A percentile compares a stretch with the other conserved stretches of the same genome.
These are phyloP conservation scores for Pythium sukuiense DNA, from an alignment of 352 stramenopile species.

Conservation along the genomic window DNA sequence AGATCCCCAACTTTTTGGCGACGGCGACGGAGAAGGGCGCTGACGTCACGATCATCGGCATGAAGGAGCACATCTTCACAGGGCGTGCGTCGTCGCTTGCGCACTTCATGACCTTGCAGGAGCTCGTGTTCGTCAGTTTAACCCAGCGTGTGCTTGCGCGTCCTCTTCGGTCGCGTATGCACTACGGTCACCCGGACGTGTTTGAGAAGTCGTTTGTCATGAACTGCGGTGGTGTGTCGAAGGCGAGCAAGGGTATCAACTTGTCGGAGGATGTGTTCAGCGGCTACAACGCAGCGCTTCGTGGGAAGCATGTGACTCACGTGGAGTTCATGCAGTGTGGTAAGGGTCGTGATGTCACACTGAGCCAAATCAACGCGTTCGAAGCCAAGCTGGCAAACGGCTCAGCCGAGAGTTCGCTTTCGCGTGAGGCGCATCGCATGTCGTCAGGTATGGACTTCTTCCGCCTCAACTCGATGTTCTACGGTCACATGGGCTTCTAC, in stretches of 20 bases:
- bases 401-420: constrained; percentile 78
- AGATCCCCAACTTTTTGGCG: constrained; percentile 87
- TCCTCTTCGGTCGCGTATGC: constrained; percentile 76
- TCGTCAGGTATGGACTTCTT: constrained; percentile 86
- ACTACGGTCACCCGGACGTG: constrained; percentile 89
- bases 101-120: constrained; percentile 88
- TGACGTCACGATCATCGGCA: constrained; percentile 84
- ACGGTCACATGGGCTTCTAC: constrained; percentile 89
- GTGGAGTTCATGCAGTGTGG: constrained; percentile 89
- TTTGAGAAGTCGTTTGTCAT: constrained; percentile 90
- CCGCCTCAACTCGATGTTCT: constrained; percentile 89
- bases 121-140: constrained; percentile 87
- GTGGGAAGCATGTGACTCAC: constrained; percentile 77
- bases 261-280: constrained; percentile 89
- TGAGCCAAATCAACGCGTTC: constrained; percentile 88
- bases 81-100: constrained; percentile 79
- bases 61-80: constrained; percentile 91
- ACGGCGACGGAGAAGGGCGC: constrained; percentile 64
- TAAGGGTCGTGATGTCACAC: constrained; percentile 85
- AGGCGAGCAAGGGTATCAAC: constrained; percentile 88
- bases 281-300: constrained; percentile 81
- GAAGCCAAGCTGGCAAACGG: constrained; percentile 87
- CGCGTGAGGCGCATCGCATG: constrained; percentile 82
- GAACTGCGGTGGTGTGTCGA: constrained; percentile 82
- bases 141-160: constrained; percentile 81